A percentile compares a stretch with the other conserved stretches of the same genome.
Evolutionary conservation across 768 basidiomycete genomes (phyloP).

Genomic region (Pleurotus citrinopileatus): DNA sequence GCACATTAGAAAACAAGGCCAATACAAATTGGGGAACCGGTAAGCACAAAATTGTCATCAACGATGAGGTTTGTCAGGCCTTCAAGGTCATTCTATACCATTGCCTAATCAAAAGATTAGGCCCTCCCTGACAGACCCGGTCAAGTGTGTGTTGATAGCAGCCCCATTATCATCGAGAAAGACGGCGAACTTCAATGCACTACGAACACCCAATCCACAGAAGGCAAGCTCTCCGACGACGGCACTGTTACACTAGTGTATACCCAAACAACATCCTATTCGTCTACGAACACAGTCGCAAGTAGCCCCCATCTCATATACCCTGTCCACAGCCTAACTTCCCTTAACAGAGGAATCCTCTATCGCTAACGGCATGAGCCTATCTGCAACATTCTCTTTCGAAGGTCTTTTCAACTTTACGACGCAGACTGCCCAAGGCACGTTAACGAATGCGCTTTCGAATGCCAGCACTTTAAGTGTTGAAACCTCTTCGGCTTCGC

Average conservation of each 20-base stretch:
- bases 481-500: neutral
- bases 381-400: neutral
- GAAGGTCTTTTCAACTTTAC: neutral
- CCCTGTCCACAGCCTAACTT: neutral
- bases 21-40: constrained; percentile 13
- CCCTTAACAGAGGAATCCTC: neutral
- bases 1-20: constrained; percentile 6
- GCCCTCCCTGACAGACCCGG: neutral
- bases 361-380: neutral
- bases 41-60: constrained; percentile 11
- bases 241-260: constrained; percentile 8
- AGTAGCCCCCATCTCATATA: neutral
- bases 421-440: neutral
- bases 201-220: neutral
- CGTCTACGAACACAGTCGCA: neutral
- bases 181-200: neutral
- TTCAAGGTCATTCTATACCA: neutral
- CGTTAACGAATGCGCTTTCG: neutral
- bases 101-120: neutral
- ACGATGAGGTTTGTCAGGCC: constrained; percentile 1
- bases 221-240: neutral
- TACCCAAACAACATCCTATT: neutral
- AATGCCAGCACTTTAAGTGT: neutral
- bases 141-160: neutral
- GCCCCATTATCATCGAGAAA: neutral